Conservation (phyloP, 192 early-diverging fungal genomes). For the Piromyces sp. region DNA sequence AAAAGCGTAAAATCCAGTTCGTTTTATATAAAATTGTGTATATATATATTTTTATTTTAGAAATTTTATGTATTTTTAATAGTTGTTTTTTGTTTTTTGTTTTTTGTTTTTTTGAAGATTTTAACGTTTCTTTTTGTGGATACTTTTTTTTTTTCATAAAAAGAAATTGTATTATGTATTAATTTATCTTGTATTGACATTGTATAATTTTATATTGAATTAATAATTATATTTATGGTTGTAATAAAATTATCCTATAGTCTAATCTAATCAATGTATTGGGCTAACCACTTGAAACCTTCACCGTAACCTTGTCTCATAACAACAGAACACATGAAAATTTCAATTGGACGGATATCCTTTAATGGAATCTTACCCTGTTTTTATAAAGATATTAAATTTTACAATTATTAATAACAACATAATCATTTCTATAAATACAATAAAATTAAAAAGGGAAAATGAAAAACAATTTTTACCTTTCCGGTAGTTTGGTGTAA, state of each 20-base stretch:
- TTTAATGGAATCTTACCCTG: constrained; percentile 80
- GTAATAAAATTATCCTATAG: neutral
- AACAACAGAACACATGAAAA: constrained; percentile 98
- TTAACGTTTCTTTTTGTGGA: no score
- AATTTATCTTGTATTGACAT: no score
- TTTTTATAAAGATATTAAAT: neutral
- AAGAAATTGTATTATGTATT: no score
- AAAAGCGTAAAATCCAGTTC: neutral
- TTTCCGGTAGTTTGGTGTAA: constrained; percentile 97
- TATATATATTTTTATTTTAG: neutral
- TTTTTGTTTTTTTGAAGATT: neutral
- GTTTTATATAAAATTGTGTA: neutral
- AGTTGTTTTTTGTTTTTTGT: neutral
- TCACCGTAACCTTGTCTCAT: constrained; percentile 98
- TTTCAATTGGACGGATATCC: constrained; percentile 89
- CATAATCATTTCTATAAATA: no score
- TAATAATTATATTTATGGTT: neutral
- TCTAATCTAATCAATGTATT: constrained; percentile 5
- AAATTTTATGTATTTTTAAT: neutral
- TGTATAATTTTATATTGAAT: neutral
- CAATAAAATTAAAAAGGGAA: no score
- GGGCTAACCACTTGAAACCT: constrained; percentile 19
- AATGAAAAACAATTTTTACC: constrained; percentile 16
- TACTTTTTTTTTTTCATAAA: no score
- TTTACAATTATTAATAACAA: no score